A percentile compares a stretch with the other conserved stretches of the same genome.
Conservation (phyloP, 805 yeast genomes). For the Candida nanaspora region DNA sequence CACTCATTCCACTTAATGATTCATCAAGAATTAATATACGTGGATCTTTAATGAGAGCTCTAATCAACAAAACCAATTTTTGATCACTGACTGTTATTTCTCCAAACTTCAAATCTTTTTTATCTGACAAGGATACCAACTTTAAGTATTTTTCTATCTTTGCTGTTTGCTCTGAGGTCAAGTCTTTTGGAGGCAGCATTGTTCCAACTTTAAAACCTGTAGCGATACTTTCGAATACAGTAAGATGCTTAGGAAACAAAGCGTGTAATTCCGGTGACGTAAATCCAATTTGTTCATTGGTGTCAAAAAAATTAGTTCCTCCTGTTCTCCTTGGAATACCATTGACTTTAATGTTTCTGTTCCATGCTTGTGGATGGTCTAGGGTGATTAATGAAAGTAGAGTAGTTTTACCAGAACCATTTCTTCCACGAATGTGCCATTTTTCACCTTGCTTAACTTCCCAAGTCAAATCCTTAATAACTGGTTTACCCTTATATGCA, state of each 20-base stretch:
- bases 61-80: constrained; percentile 64
- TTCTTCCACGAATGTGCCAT: constrained; percentile 86
- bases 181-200: constrained; percentile 38
- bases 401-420: constrained; percentile 94
- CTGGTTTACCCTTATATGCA: constrained; percentile 52
- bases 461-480: constrained; percentile 61
- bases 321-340: constrained; percentile 73
- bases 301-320: constrained; percentile 63
- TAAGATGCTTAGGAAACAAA: constrained; percentile 56
- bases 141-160: constrained; percentile 39
- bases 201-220: constrained; percentile 76
- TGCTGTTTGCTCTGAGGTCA: constrained; percentile 29
- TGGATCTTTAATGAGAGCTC: constrained; percentile 77
- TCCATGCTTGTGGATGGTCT: constrained; percentile 98
- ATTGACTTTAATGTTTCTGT: constrained; percentile 51
- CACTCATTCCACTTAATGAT: constrained; percentile 87
- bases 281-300: constrained; percentile 74
- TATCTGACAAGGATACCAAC: constrained; percentile 35
- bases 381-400: constrained; percentile 77
- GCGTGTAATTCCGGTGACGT: constrained; percentile 92
- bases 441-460: constrained; percentile 60
- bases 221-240: constrained; percentile 49
- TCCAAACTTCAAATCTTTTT: constrained; percentile 36
- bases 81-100: constrained; percentile 66
- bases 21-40: constrained; percentile 79